Evolutionary conservation across 23 red algal genomes (phyloP).

Genomic region (Cyanidium caldarium): DNA sequence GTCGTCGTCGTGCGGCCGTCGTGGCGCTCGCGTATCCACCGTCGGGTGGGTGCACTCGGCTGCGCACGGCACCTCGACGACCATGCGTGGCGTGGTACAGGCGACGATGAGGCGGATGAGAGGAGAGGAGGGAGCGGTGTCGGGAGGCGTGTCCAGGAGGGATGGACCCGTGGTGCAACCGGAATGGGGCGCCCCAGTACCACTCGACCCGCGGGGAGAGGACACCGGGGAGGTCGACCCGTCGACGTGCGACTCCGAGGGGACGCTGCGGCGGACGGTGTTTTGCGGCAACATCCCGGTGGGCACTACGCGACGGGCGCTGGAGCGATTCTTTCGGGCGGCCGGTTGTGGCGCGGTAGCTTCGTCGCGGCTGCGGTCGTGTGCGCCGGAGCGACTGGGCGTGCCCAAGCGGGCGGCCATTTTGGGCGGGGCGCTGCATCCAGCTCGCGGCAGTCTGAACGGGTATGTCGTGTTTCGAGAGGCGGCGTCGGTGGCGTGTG

Average conservation of each 20-base stretch:
- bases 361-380: conserved; percentile 38
- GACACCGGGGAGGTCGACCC: no score
- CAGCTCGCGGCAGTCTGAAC: conserved; percentile 13
- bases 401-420: conserved; percentile 41
- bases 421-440: conserved; percentile 7
- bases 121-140: no score
- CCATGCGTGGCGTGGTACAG: no score
- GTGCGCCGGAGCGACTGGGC: conserved; percentile 24
- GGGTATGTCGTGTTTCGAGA: conserved; percentile 62
- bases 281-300: conserved; percentile 74
- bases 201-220: no score
- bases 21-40: no score
- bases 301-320: conserved; percentile 17
- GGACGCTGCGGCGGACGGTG: conserved; percentile 18
- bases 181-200: no score
- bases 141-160: no score
- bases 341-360: conserved; percentile 49
- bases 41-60: no score
- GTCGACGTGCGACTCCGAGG: neutral
- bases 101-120: no score
- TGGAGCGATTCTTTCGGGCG: conserved; percentile 40
- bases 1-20: no score
- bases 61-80: no score
- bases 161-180: no score
- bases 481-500: neutral